Base-by-base conservation (phyloP, 1,139 yeast species). In the Taphrina confusa region DNA sequence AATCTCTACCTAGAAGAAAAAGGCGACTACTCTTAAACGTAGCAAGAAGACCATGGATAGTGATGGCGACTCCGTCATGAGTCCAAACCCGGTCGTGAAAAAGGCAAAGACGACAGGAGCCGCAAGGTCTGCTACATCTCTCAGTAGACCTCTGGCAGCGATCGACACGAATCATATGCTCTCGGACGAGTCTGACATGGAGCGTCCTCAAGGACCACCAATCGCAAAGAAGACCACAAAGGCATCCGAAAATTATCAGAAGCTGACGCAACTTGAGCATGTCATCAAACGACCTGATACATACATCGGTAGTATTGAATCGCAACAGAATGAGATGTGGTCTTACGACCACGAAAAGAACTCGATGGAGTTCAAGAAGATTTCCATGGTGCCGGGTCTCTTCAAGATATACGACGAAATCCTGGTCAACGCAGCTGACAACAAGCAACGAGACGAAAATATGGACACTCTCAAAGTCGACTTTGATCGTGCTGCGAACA, bases 381-480 rank as follows among this genome's bases (percentile, higher is more conserved):
- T 92, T 33, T 81, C 79, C 47, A 87, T 90, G 66, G 97, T 92
- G 14, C 98, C 99, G 2, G 99, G 98, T 60, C 75, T 94, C 64
- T 92, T 89, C 75, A 94, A 94, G 75, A 92, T 94, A 59, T 94
- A 92, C 72, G 99, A 94, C 74, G 99, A 94, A 75, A 91, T 94
- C 65, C 77, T 94, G 66, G 99, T 94, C 61, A 94, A 94, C 73
- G 98, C 99, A 1, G 99, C 98, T 14, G 98, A 94, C 74, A 94
- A 94, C 76, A 94, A 94, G 75, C 92, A 92, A 65, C 83, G 98
- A 67, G 99, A 94, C 71, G 89, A 96, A 1, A 68, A 80, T 6
- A 94, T 94, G 98, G 87, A 83, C 69, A 82, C 81, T 66, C 82
- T 94, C 64, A 87, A 83, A 63, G 97, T 94, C 14, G 80, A 75